Percentiles rank a stretch among this genome's conserved stretches.
Conservation (phyloP, 2,329 filamentous ascomycete genomes). For the Phaeosphaeriaceae sp. region DNA sequence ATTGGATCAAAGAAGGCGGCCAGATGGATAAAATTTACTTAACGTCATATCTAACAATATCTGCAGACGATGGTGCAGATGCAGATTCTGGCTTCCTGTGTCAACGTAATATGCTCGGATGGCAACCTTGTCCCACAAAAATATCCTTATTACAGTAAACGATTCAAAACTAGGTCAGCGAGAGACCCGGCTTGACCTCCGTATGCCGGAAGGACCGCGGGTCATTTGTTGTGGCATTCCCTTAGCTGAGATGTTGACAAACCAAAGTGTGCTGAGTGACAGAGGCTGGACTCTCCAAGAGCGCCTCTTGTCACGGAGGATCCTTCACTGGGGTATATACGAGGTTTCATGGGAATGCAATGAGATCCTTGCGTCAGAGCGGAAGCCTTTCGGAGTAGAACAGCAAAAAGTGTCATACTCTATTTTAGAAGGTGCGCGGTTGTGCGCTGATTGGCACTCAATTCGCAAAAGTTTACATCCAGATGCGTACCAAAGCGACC, state of each 20-base stretch:
- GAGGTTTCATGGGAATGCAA: slow-evolving; percentile 1
- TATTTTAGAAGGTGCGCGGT: too few relatives aligned
- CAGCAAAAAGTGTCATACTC: too few relatives aligned
- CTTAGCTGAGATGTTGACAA: background rate
- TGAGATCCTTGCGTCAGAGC: background rate
- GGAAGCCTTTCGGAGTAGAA: too few relatives aligned
- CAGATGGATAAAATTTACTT: background rate
- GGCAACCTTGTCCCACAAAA: background rate
- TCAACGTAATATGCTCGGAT: background rate
- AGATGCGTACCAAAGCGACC: too few relatives aligned
- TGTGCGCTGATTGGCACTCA: too few relatives aligned
- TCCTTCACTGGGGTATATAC: background rate
- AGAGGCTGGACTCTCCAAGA: background rate
- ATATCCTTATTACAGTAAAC: background rate
- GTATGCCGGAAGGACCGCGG: background rate
- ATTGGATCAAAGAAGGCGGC: background rate
- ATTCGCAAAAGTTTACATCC: too few relatives aligned
- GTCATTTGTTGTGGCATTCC: background rate
- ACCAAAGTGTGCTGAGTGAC: background rate
- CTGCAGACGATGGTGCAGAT: background rate
- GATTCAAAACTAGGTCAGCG: background rate
- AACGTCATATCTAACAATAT: background rate
- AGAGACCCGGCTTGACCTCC: too few relatives aligned
- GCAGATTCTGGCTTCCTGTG: background rate
- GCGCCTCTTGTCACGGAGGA: background rate